Evolutionary conservation across 2,329 filamentous ascomycete genomes (phyloP).

Genomic region (Aspergillus texensis): DNA sequence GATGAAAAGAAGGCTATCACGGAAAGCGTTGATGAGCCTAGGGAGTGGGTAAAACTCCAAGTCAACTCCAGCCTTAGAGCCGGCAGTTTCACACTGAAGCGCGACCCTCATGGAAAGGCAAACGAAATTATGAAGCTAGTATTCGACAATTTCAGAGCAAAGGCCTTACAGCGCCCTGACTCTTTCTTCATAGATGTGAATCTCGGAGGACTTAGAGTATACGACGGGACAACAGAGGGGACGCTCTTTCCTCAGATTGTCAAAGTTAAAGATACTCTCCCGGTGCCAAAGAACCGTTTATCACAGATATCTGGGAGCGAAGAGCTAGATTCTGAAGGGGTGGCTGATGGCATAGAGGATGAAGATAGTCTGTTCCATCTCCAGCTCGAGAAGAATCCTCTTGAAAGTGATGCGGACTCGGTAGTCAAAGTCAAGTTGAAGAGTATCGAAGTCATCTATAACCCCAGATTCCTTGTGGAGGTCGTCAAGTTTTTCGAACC

Average conservation of each 20-base stretch:
- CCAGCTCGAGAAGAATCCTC: slow-evolving; percentile 89
- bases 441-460: slow-evolving; percentile 96
- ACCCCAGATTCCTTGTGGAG: slow-evolving; percentile 88
- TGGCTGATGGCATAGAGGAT: slow-evolving; percentile 47
- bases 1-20: slow-evolving; percentile 91
- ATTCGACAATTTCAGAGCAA: slow-evolving; percentile 93
- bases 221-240: slow-evolving; percentile 90
- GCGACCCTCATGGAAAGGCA: slow-evolving; percentile 75
- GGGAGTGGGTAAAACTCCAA: slow-evolving; percentile 90
- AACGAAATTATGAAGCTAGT: slow-evolving; percentile 86
- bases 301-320: slow-evolving; percentile 34
- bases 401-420: slow-evolving; percentile 89
- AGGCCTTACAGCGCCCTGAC: slow-evolving; percentile 84
- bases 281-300: slow-evolving; percentile 50
- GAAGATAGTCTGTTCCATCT: slow-evolving; percentile 88
- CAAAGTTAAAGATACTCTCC: slow-evolving; percentile 83
- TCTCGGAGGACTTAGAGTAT: slow-evolving; percentile 88
- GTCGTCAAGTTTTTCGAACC: slow-evolving; percentile 95
- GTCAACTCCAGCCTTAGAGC: slow-evolving; percentile 91
- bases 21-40: slow-evolving; percentile 84
- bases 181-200: slow-evolving; percentile 87
- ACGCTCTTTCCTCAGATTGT: slow-evolving; percentile 95
- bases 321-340: slow-evolving; percentile 42
- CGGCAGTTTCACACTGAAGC: slow-evolving; percentile 91
- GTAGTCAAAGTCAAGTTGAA: slow-evolving; percentile 89